phyloP scores from a whole-genome alignment of 1,284 basidiomycete species.

The Meripilus lineatus region DNA sequence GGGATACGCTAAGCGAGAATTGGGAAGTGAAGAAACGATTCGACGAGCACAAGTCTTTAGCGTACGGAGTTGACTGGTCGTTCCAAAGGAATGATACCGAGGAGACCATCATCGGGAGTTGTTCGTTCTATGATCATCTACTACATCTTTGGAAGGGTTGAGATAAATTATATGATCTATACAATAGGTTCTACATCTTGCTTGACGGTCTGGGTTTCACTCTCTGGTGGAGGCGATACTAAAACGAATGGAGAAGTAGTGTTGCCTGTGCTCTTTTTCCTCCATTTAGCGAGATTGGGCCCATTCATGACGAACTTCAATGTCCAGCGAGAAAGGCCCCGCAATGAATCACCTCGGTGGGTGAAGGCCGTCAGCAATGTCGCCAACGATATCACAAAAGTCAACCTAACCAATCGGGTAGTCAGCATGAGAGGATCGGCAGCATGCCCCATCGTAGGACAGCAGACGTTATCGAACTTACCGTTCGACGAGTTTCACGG shows the following conservation, averaged over 20 bases:
- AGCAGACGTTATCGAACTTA: constrained; percentile 22
- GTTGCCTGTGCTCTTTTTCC: constrained; percentile 17
- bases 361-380: constrained; percentile 58
- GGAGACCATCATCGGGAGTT: constrained; percentile 73
- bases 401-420: constrained; percentile 24
- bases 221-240: constrained; percentile 6
- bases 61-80: constrained; percentile 97
- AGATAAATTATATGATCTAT: constrained; percentile 7
- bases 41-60: constrained; percentile 79
- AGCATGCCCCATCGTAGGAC: not conserved
- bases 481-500: constrained; percentile 47
- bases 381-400: constrained; percentile 59
- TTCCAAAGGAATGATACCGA: constrained; percentile 30
- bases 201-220: not conserved
- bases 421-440: constrained; percentile 20
- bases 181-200: constrained; percentile 1
- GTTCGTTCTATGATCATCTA: constrained; percentile 94
- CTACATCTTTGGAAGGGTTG: constrained; percentile 79
- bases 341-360: constrained; percentile 55
- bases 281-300: constrained; percentile 46
- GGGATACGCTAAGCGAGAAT: constrained; percentile 10
- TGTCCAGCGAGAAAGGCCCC: constrained; percentile 69
- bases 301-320: constrained; percentile 61
- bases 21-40: constrained; percentile 56
- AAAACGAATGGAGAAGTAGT: constrained; percentile 15